Evolutionary conservation across 2,329 filamentous ascomycete species (phyloP).

Genomic region (Fusarium torreyae): DNA sequence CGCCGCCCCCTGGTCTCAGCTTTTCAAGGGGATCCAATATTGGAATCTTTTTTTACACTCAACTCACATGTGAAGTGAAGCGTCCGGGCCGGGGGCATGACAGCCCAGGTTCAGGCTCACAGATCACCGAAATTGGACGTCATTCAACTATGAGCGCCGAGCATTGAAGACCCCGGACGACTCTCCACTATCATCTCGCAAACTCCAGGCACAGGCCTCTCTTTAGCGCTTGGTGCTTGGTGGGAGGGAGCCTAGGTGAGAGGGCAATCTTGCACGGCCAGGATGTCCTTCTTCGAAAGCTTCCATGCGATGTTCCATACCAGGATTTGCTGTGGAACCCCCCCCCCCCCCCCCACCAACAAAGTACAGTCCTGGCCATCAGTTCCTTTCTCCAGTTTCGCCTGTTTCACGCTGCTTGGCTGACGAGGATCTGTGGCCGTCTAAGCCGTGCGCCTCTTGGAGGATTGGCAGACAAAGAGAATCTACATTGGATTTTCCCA

Average conservation of each 20-base stretch:
- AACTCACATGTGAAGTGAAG: constrained; percentile 18
- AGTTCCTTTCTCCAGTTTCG: constrained; percentile 24
- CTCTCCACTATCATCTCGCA: constrained; percentile 40
- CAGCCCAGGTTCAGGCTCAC: constrained; percentile 42
- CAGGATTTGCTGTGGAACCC: constrained; percentile 38
- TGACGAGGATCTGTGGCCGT: constrained; percentile 35
- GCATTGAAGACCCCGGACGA: constrained; percentile 31
- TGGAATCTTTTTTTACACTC: constrained; percentile 8
- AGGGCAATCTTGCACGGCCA: constrained; percentile 24
- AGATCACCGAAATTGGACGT: constrained; percentile 49
- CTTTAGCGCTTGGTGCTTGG: constrained; percentile 18
- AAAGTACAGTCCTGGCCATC: constrained; percentile 19
- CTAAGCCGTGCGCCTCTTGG: constrained; percentile 26
- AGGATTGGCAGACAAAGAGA: constrained; percentile 2
- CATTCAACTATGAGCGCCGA: constrained; percentile 44
- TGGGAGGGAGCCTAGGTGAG: constrained; percentile 28
- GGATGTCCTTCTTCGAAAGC: constrained; percentile 45
- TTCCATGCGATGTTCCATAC: constrained; percentile 49
- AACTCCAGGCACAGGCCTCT: neutral
- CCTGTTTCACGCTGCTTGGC: constrained; percentile 36
- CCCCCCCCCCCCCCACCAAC: constrained; percentile 8
- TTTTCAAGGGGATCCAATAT: constrained; percentile 13
- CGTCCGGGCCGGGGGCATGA: constrained; percentile 29
- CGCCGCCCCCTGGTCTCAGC: constrained; percentile 42
- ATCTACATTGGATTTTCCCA: constrained; percentile 6